Evolutionary conservation across 352 stramenopile species (phyloP).

Genomic region (Elongisporangium prolatum): DNA sequence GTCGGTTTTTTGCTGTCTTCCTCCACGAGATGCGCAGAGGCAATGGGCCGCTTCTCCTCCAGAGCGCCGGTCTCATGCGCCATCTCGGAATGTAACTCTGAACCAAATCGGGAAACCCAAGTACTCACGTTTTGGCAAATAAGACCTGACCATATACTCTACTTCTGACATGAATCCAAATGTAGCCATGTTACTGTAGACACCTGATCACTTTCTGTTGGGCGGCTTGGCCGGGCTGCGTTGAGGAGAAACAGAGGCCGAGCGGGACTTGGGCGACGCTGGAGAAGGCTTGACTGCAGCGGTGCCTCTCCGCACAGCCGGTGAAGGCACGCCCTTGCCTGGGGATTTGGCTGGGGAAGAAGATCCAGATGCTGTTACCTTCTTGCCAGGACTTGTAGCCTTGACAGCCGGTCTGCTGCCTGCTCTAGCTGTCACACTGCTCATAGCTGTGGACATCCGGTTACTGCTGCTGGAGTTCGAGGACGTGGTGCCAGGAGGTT

Average conservation of each 20-base stretch:
- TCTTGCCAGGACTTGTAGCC: constrained; percentile 4
- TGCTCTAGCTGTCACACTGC: not conserved
- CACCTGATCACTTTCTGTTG: no score
- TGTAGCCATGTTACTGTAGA: no score
- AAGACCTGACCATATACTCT: no score
- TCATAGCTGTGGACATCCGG: constrained; percentile 4
- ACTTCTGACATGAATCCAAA: no score
- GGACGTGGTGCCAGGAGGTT: constrained; percentile 4
- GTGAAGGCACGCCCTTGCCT: not conserved
- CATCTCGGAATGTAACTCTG: not conserved
- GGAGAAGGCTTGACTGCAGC: constrained; percentile 11
- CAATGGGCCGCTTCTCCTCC: no score
- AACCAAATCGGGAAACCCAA: not conserved
- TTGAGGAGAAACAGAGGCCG: no score
- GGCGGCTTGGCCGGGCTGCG: no score
- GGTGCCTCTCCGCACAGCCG: not conserved
- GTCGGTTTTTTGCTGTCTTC: constrained; percentile 2
- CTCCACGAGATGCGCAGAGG: no score
- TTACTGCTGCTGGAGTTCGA: constrained; percentile 6
- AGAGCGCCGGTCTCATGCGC: no score
- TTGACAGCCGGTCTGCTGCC: constrained; percentile 15
- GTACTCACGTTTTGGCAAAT: constrained; percentile 2
- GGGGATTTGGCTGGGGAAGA: not conserved
- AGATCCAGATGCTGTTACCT: no score
- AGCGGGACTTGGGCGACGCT: constrained; percentile 1